Conservation (phyloP, 2,329 filamentous ascomycete genomes). For the Xylaria sp. region DNA sequence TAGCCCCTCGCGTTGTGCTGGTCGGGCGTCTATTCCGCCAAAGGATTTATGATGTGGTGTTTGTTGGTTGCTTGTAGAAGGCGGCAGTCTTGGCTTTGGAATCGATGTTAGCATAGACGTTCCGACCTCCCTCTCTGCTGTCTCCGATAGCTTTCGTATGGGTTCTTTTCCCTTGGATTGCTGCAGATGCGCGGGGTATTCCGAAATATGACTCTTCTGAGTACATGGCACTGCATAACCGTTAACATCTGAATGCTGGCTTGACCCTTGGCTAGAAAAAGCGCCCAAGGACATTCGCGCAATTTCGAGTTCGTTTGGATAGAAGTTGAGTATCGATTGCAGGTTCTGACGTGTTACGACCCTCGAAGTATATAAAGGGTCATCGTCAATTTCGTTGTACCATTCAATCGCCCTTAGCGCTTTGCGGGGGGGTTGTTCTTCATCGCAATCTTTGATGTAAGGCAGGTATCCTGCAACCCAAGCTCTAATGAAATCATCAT, state of each 20-base stretch:
- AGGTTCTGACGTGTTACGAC: constrained; percentile 49
- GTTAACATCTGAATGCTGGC: background rate
- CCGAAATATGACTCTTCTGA: background rate
- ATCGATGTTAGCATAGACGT: background rate
- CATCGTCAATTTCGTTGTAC: constrained; percentile 51
- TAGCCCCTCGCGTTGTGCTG: constrained; percentile 10
- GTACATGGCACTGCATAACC: constrained; percentile 1
- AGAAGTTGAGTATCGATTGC: constrained; percentile 43
- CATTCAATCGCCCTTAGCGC: constrained; percentile 49
- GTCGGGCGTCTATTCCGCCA: constrained; percentile 17
- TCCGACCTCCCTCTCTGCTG: background rate
- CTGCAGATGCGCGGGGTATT: background rate
- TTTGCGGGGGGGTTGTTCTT: constrained; percentile 38
- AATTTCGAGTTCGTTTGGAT: constrained; percentile 44
- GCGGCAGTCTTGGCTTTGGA: constrained; percentile 12
- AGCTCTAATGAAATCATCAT: constrained; percentile 53
- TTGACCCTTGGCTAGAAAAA: constrained; percentile 16
- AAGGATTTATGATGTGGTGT: constrained; percentile 16
- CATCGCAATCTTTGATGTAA: constrained; percentile 48
- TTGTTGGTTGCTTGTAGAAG: background rate
- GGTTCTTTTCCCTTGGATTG: constrained; percentile 5
- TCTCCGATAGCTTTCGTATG: background rate
- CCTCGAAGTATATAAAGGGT: constrained; percentile 45
- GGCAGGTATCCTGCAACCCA: constrained; percentile 49
- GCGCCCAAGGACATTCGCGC: constrained; percentile 34